These are phyloP conservation scores for Rhodotorula diobovata DNA, from an alignment of 768 basidiomycete species.

Conservation along the genomic window DNA sequence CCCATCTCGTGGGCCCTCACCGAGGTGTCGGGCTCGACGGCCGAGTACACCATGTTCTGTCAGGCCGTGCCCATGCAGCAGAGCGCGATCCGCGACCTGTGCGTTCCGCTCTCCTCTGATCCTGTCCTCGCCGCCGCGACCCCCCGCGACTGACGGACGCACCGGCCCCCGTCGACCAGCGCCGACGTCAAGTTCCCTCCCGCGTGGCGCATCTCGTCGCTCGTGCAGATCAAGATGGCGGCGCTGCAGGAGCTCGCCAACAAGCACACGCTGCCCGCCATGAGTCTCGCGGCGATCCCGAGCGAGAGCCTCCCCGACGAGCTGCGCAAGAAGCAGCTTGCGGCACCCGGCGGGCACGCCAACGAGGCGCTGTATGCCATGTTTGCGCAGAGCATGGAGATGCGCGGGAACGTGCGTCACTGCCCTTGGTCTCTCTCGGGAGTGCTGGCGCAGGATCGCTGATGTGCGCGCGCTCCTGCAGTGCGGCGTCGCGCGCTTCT, in stretches of 20 bases:
- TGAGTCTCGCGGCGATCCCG: conserved; percentile 22
- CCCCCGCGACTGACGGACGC: not conserved
- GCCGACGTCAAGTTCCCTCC: conserved; percentile 26
- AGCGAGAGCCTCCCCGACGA: conserved; percentile 19
- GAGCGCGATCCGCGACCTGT: conserved; percentile 28
- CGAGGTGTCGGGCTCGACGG: not conserved
- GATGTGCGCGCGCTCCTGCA: not conserved
- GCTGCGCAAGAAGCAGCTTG: conserved; percentile 16
- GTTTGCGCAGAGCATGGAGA: conserved; percentile 31
- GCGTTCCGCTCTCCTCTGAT: not conserved
- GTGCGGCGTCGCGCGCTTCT: conserved; percentile 34
- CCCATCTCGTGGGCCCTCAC: conserved; percentile 28
- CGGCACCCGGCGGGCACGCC: conserved; percentile 6
- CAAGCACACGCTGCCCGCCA: conserved; percentile 33
- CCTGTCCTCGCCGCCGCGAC: not conserved
- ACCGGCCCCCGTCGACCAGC: not conserved
- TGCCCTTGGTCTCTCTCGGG: too few species aligned
- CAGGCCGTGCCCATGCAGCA: conserved; percentile 28
- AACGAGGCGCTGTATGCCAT: conserved; percentile 33
- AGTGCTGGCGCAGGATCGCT: too few species aligned
- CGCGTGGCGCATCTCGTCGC: conserved; percentile 14
- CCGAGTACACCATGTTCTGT: conserved; percentile 31
- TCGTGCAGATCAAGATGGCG: conserved; percentile 25
- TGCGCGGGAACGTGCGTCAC: conserved; percentile 23
- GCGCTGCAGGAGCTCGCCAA: conserved; percentile 30